These are phyloP conservation scores for Zygnema cylindricum DNA, from an alignment of 139 green algal species.

Conservation along the genomic window DNA sequence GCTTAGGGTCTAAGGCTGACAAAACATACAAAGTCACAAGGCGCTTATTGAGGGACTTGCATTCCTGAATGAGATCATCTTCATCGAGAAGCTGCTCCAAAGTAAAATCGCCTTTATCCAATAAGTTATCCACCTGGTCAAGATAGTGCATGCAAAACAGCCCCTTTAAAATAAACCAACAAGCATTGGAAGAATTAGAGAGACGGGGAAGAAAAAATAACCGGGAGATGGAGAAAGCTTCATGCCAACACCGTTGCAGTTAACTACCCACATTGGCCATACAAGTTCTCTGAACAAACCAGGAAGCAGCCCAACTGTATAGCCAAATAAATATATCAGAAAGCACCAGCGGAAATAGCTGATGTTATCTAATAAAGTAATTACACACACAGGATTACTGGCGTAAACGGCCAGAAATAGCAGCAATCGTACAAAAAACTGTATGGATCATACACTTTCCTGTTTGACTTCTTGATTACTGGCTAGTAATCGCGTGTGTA, in stretches of 20 bases:
- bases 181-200: neutral
- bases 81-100: slow-evolving; percentile 66
- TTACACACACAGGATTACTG: no score
- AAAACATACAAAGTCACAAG: slow-evolving; percentile 59
- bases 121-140: slow-evolving; percentile 58
- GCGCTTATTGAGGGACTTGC: slow-evolving; percentile 60
- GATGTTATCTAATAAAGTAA: no score
- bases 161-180: neutral
- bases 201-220: neutral
- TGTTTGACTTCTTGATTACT: no score
- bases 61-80: slow-evolving; percentile 68
- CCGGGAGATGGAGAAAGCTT: no score
- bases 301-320: neutral
- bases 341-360: no score
- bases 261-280: neutral
- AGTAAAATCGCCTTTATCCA: slow-evolving; percentile 63
- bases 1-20: no score
- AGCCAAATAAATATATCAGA: neutral
- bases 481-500: no score
- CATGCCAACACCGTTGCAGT: neutral
- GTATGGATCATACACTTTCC: no score
- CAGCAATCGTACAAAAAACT: no score
- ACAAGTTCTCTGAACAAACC: neutral
- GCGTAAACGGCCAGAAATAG: no score
- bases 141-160: neutral